Conservation (phyloP, 768 basidiomycete genomes). For the Leccinum arenicola region DNA sequence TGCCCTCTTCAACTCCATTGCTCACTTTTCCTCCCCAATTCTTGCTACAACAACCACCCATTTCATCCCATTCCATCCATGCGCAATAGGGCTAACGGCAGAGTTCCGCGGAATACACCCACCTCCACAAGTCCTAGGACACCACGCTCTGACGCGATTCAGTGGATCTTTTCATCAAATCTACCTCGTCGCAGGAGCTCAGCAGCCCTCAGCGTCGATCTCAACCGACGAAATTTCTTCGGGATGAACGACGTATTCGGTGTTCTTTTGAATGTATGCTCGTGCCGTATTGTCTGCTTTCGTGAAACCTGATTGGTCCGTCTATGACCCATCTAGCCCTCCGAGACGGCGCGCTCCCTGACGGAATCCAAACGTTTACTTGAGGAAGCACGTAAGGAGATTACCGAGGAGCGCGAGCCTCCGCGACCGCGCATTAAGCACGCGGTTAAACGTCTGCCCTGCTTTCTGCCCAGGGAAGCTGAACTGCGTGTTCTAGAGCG, state of each 20-base stretch:
- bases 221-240: constrained; percentile 70
- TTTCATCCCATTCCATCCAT: constrained; percentile 14
- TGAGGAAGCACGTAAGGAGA: constrained; percentile 75
- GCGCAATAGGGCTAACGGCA: constrained; percentile 26
- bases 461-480: constrained; percentile 66
- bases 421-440: constrained; percentile 69
- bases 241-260: constrained; percentile 77
- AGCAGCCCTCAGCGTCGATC: constrained; percentile 56
- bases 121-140: constrained; percentile 26
- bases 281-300: background rate
- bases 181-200: constrained; percentile 60
- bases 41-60: constrained; percentile 7
- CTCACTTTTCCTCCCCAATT: constrained; percentile 9
- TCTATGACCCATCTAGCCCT: constrained; percentile 49
- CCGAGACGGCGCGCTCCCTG: constrained; percentile 74
- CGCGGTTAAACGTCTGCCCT: constrained; percentile 73
- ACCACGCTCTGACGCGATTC: constrained; percentile 43
- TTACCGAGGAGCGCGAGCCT: constrained; percentile 64
- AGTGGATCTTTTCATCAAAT: constrained; percentile 76
- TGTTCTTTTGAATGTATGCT: constrained; percentile 69
- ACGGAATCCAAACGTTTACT: constrained; percentile 74
- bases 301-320: constrained; percentile 9
- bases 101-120: constrained; percentile 24
- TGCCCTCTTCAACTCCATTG: constrained; percentile 18
- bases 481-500: constrained; percentile 68